Evolutionary conservation across 1,284 basidiomycete species (phyloP), one percentile per base, ranked within the genome.

Genomic region (Irpex sp.): DNA sequence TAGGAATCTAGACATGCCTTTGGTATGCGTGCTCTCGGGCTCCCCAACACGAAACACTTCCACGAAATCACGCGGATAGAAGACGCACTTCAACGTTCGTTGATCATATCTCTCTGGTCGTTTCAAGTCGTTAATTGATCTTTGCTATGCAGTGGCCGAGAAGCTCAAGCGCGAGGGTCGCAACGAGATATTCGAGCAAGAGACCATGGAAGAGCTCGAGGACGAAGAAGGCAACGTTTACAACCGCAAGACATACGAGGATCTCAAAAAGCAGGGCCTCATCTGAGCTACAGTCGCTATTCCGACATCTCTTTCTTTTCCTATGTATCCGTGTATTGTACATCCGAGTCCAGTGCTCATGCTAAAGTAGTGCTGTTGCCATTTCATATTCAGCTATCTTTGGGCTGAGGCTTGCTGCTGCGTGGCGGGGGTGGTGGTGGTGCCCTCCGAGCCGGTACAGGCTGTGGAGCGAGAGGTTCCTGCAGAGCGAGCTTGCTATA

Each of bases 1-100:
- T 76, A 93, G 82, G 97, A 99, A 80, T 91, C 93, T 42, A 82
- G 96, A 60, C 97, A 99, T 77, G 93, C 96, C 1, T 99, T 98
- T 68, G 97, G 96, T 33, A 98, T 99, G 94, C 88, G 95, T 48
- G 96, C 97, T 4, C 81, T 99, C 35, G 97, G 97, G 16, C 79
- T 99, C 65, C 97, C 97, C 1, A 99, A 98, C 69, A 98, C 96
- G 1, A 96, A 96, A 73, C 97, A 99, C 76, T 99, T 99, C 80
- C 93, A 97, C 70, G 96, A 98, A 74, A 98, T 99, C 65, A 99
- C 96, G 19, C 86, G 90, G 58, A 99, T 99, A 66, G 91, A 94
- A 68, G 97, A 99, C 78, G 97, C 96, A 0, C 84, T 98, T 63
- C 87, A 94, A 54, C 80, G 94, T 96, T 71, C 69, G 91, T 84